A percentile compares a stretch with the other conserved stretches of the same genome.
Conservation (phyloP, 2,329 filamentous ascomycete species). For the Clonostachys rhizophaga region DNA sequence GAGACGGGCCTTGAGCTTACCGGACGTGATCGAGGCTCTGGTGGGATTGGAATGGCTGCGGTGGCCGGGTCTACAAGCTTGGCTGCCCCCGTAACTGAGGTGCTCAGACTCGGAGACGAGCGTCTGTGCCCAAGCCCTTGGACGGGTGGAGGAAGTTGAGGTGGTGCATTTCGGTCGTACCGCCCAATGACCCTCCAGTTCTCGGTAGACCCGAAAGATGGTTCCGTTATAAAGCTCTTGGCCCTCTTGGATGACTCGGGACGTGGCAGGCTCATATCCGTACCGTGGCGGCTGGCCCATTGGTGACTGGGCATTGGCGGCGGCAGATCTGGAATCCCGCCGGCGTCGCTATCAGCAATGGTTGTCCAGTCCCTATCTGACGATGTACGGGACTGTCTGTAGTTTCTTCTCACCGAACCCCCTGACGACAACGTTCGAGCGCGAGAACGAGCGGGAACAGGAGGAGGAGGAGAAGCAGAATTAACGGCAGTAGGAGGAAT, state of each 20-base stretch:
- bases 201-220: slow-evolving; percentile 26
- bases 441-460: no score
- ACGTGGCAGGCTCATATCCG: not conserved
- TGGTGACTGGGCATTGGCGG: slow-evolving; percentile 14
- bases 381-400: slow-evolving; percentile 5
- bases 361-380: slow-evolving; percentile 4
- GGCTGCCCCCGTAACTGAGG: no score
- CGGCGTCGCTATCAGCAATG: slow-evolving; percentile 2
- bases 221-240: slow-evolving; percentile 15
- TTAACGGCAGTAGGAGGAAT: not conserved
- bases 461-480: not conserved
- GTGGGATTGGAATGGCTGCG: no score
- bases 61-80: no score
- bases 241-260: not conserved
- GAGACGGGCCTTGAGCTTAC: not conserved
- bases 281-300: slow-evolving; percentile 8
- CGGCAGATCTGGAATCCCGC: slow-evolving; percentile 1
- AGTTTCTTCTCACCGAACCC: not conserved
- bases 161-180: no score
- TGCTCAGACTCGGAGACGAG: no score
- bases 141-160: no score
- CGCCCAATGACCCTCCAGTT: slow-evolving; percentile 22
- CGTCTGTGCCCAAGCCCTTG: no score
- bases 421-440: not conserved
- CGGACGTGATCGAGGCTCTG: no score